Evolutionary conservation across 306 rosid species (phyloP), one percentile per base, ranked within the genome.

Genomic region (Malus fusca): DNA sequence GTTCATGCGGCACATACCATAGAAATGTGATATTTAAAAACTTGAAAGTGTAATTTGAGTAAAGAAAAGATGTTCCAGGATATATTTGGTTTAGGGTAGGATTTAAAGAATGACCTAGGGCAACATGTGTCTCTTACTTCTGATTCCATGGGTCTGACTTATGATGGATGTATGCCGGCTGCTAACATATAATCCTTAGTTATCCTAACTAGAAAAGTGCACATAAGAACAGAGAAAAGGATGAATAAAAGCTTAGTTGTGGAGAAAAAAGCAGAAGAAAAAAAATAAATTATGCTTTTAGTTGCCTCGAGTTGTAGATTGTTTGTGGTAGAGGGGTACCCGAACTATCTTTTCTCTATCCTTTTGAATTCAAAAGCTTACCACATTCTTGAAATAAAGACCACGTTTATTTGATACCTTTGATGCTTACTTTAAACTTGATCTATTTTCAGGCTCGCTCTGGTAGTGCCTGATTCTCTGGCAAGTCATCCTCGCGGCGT

Each of bases 381-480:
- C 76, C 14, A 6, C 40, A 2, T 40, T 77, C n/a, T 42, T 43
- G 35, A 23, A 11, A 18, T 44, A 17, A 23, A 1, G 30, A 42
- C 26, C 30, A 11, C 53, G 3, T 18, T 3, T 11, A 4, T 35
- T 6, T 51, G 33, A 61, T 63, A 8, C 37, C 33, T 2, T 17
- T 30, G n/a, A 21, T 73, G 67, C 64, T 40, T 8, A 51, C 78
- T 78, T 52, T 15, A 18, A 58, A 28, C 33, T 56, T 31, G 75
- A 44, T 80, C 48, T 46, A 12, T 77, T 80, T 87, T 84, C 92
- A 93, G 98, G 97, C 52, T 26, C 86, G 80, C 3, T 89, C 92
- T 0, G 92, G 83, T 5, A 86, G 95, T 31, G 86, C 75, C 69
- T 91, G 87, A 89, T 81, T 56, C 35, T 15, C 28, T 4, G 53